These are phyloP conservation scores for Pichia phayaonensis DNA, from an alignment of 805 yeast genomes.

Conservation along the genomic window DNA sequence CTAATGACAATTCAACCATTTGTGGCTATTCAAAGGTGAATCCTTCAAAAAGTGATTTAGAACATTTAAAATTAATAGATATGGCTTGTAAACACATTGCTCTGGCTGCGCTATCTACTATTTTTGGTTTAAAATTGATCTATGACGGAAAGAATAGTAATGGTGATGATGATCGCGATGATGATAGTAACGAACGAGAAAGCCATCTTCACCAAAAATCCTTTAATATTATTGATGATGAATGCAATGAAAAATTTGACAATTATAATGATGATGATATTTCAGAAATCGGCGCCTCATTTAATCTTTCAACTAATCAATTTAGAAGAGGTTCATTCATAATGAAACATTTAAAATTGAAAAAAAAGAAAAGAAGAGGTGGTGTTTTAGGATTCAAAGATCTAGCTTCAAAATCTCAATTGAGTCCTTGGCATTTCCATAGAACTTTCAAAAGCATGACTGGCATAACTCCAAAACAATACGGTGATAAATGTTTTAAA, in stretches of 20 bases:
- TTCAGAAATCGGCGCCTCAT: not conserved
- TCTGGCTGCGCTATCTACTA: conserved; percentile 48
- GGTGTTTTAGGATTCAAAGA: conserved; percentile 81
- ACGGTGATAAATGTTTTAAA: conserved; percentile 77
- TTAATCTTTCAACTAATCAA: not conserved
- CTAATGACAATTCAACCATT: no score
- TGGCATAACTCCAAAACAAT: conserved; percentile 81
- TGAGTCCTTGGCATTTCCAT: conserved; percentile 91
- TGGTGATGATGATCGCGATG: not conserved
- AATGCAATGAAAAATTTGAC: not conserved
- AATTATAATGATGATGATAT: not conserved
- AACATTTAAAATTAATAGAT: conserved; percentile 61
- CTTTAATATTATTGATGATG: not conserved
- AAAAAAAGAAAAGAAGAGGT: conserved; percentile 57
- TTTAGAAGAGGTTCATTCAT: conserved; percentile 4
- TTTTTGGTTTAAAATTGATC: conserved; percentile 8
- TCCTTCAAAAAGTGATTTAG: conserved; percentile 52
- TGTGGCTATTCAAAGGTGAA: conserved; percentile 14
- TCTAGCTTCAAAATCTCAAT: conserved; percentile 73
- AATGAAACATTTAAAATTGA: conserved; percentile 16
- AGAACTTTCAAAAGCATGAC: conserved; percentile 82
- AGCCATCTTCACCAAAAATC: no score
- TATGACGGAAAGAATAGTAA: not conserved
- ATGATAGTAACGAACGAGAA: no score
- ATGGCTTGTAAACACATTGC: conserved; percentile 81